Evolutionary conservation across 139 green algal species (phyloP).

Genomic region (Chlamydomonas asymmetrica): DNA sequence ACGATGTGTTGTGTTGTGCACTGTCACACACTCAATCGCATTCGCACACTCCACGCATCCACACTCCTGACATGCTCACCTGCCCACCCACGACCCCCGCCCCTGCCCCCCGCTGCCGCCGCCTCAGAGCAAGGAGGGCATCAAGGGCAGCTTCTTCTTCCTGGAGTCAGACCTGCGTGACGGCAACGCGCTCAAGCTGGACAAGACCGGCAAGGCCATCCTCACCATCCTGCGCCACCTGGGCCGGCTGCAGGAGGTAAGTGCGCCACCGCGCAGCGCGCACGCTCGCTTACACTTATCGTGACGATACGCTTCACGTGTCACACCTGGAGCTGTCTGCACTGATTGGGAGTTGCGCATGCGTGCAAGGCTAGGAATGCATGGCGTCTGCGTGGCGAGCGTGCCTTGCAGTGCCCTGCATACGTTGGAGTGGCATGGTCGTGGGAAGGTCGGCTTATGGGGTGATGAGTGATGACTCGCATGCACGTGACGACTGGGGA

Average conservation of each 20-base stretch:
- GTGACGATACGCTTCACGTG: not conserved
- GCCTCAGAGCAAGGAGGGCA: slow-evolving; percentile 49
- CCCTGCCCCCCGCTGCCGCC: not conserved
- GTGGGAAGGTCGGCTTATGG: not conserved
- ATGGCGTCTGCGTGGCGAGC: not conserved
- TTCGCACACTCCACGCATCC: not conserved
- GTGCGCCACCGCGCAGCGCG: no score
- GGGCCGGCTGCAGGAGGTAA: slow-evolving; percentile 64
- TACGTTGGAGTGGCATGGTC: no score
- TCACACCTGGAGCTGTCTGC: not conserved
- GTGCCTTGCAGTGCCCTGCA: no score
- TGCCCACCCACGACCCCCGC: no score
- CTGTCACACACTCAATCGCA: no score
- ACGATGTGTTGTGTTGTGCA: not conserved
- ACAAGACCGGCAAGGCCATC: slow-evolving; percentile 77
- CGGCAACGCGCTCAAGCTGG: slow-evolving; percentile 48
- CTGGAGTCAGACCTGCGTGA: slow-evolving; percentile 69
- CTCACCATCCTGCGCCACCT: slow-evolving; percentile 78
- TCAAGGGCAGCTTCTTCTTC: slow-evolving; percentile 67
- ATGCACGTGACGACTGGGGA: not conserved
- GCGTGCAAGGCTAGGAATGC: not conserved
- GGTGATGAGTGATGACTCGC: not conserved
- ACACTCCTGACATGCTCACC: no score
- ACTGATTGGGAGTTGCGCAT: not conserved
- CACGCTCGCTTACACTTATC: not conserved